A percentile compares a stretch with the other conserved stretches of the same genome.
These are phyloP conservation scores for Lecanicillium sp. DNA, from an alignment of 2,329 filamentous ascomycete species.

Conservation along the genomic window DNA sequence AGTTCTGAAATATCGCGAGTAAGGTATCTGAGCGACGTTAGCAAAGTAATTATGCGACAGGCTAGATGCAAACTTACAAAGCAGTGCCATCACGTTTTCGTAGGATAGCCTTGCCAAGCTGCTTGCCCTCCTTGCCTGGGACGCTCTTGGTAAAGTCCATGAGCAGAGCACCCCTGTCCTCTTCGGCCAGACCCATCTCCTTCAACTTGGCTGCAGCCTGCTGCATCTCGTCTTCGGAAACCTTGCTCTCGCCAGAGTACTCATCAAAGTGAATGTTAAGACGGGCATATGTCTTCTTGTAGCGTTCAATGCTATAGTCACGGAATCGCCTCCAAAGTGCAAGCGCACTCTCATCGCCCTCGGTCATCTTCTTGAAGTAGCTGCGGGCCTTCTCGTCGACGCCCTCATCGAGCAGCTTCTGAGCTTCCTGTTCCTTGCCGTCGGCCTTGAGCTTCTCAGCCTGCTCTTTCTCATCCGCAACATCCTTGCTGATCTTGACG, in stretches of 20 bases:
- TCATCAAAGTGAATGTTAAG: constrained; percentile 66
- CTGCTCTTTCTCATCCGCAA: constrained; percentile 18
- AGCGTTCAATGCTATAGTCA: constrained; percentile 57
- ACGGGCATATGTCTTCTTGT: constrained; percentile 59
- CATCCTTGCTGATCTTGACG: constrained; percentile 61
- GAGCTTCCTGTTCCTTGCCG: constrained; percentile 58
- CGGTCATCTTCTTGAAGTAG: constrained; percentile 66
- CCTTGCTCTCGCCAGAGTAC: constrained; percentile 69
- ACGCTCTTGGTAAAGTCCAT: constrained; percentile 65
- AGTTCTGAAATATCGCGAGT: constrained; percentile 72
- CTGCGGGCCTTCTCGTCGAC: constrained; percentile 67
- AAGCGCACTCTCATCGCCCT: constrained; percentile 52
- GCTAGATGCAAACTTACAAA: constrained; percentile 34
- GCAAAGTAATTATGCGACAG: not conserved
- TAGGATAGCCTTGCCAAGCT: constrained; percentile 61
- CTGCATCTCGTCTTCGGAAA: constrained; percentile 58
- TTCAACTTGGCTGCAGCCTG: constrained; percentile 52
- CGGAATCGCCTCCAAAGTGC: constrained; percentile 58
- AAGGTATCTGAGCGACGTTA: constrained; percentile 38
- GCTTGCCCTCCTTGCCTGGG: constrained; percentile 57
- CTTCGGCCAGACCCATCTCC: constrained; percentile 56
- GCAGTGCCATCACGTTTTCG: constrained; percentile 68
- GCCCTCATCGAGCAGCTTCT: constrained; percentile 36
- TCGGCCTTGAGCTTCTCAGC: constrained; percentile 33
- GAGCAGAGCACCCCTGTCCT: constrained; percentile 64